Evolutionary conservation across 768 basidiomycete genomes (phyloP).

Genomic region (Symmetrospora coprosmae): DNA sequence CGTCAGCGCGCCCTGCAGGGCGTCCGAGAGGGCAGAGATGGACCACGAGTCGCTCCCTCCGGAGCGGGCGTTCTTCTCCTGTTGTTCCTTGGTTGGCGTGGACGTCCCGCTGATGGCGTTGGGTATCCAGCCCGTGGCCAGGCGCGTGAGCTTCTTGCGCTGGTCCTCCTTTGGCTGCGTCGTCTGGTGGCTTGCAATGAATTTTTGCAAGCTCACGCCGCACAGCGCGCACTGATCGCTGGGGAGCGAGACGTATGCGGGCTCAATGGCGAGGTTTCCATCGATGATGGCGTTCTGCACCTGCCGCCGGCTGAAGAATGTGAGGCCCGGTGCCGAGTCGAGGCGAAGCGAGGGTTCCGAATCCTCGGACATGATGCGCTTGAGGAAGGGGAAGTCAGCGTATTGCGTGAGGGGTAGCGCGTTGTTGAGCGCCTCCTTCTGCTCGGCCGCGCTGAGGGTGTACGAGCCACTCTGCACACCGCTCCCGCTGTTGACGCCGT

Average conservation of each 20-base stretch:
- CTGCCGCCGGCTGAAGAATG: slow-evolving; percentile 78
- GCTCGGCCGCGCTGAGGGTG: too few relatives aligned
- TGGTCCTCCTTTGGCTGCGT: slow-evolving; percentile 16
- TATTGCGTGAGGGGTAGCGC: slow-evolving; percentile 31
- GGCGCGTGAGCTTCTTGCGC: slow-evolving; percentile 14
- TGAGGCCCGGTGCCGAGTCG: slow-evolving; percentile 82
- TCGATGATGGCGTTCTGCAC: slow-evolving; percentile 71
- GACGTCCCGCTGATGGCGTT: slow-evolving; percentile 4
- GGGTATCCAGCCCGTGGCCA: slow-evolving; percentile 18
- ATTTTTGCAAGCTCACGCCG: slow-evolving; percentile 19
- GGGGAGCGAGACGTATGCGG: slow-evolving; percentile 35
- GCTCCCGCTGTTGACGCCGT: too few relatives aligned
- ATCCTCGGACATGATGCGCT: slow-evolving; percentile 33
- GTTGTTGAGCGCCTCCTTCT: slow-evolving; percentile 25
- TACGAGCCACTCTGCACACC: too few relatives aligned
- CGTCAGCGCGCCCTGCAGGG: slow-evolving; percentile 7
- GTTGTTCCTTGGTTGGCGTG: background rate
- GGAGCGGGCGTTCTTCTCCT: background rate
- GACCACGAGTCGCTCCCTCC: background rate
- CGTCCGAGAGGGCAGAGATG: slow-evolving; percentile 19
- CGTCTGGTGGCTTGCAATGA: slow-evolving; percentile 15
- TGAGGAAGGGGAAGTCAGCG: slow-evolving; percentile 31
- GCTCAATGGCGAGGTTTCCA: slow-evolving; percentile 78
- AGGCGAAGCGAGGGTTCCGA: slow-evolving; percentile 86
- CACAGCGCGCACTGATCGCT: slow-evolving; percentile 31